Percentiles rank a stretch among this genome's conserved stretches.
These are phyloP conservation scores for Cystoisospora suis DNA, from an alignment of 169 alveolate genomes.

Conservation along the genomic window DNA sequence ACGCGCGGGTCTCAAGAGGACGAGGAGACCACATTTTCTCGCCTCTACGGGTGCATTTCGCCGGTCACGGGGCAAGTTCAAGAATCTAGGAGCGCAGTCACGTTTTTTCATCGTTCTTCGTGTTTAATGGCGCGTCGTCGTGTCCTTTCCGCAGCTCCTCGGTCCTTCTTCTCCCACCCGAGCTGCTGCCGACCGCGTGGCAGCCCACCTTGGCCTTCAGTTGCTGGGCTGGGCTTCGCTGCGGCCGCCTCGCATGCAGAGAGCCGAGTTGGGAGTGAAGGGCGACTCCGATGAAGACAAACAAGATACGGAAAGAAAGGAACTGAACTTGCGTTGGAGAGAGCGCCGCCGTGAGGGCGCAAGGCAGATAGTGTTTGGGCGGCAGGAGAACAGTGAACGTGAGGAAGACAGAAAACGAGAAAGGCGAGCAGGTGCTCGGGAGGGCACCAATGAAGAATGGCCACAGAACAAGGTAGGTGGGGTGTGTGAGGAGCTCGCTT, in stretches of 20 bases:
- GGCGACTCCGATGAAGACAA: no score
- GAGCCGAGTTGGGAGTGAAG: not conserved
- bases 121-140: not conserved
- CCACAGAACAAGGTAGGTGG: no score
- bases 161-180: not conserved
- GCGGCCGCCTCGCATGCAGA: constrained; percentile 20
- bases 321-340: not conserved
- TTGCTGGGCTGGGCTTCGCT: constrained; percentile 30
- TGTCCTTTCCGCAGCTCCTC: not conserved
- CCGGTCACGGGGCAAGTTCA: no score
- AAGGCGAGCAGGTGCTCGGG: not conserved
- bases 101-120: no score
- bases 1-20: no score
- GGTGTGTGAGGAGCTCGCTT: no score
- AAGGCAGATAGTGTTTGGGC: not conserved
- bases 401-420: not conserved
- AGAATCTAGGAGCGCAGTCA: no score
- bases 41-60: no score
- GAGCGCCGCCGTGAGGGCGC: not conserved
- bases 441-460: not conserved
- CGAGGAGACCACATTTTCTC: no score
- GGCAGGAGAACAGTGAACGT: not conserved
- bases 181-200: constrained; percentile 24
- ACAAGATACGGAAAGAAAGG: not conserved
- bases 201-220: constrained; percentile 29